Percentiles rank a stretch among this genome's conserved stretches.
Conservation (phyloP, 257 asterid genomes). For the Solanum appendiculatum region DNA sequence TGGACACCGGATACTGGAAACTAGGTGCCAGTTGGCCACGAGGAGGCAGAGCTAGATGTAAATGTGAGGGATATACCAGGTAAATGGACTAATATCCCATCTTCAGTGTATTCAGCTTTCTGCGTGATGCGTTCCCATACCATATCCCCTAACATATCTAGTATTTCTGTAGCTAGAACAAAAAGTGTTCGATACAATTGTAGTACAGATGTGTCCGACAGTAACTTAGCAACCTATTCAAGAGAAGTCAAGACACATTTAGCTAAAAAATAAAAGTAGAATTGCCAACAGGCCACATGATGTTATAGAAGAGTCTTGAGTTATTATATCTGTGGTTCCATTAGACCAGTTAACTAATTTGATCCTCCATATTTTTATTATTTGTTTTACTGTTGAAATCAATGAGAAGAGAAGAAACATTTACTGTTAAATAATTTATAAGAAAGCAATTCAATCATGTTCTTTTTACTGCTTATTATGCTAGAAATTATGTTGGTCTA, state of each 20-base stretch:
- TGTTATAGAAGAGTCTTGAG: neutral
- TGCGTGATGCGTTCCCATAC: constrained; percentile 73
- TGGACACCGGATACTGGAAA: neutral
- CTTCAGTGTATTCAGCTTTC: constrained; percentile 53
- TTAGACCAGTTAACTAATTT: neutral
- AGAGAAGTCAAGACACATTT: constrained; percentile 13
- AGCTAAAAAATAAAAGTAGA: neutral
- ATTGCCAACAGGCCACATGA: neutral
- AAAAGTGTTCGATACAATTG: constrained; percentile 80
- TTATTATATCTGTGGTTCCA: neutral
- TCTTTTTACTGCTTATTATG: neutral
- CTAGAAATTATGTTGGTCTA: neutral
- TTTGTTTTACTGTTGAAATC: neutral
- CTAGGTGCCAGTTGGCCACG: neutral
- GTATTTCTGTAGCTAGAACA: constrained; percentile 67
- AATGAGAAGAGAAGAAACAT: too few relatives aligned
- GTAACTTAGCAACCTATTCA: constrained; percentile 68
- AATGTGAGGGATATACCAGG: constrained; percentile 36
- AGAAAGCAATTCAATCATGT: neutral
- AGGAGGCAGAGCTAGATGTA: neutral
- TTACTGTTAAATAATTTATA: neutral
- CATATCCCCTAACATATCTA: constrained; percentile 82
- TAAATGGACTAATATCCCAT: constrained; percentile 34
- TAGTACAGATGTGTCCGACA: constrained; percentile 55
- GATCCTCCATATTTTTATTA: neutral